Evolutionary conservation across 306 rosid species (phyloP).

Genomic region (Sesbania bispinosa): DNA sequence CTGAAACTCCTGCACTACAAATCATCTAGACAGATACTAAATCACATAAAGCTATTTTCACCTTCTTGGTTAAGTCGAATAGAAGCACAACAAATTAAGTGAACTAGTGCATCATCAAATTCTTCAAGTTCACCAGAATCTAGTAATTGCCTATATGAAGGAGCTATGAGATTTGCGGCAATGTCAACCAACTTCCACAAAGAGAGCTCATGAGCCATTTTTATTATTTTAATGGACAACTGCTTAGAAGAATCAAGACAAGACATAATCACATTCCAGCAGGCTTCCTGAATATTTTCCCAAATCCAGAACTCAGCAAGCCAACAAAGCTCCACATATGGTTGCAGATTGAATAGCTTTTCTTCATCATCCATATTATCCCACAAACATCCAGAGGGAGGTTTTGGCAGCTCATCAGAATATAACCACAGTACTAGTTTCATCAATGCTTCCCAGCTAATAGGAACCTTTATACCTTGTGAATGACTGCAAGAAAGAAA

Average conservation of each 20-base stretch:
- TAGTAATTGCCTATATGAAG: constrained; percentile 59
- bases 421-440: constrained; percentile 72
- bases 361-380: constrained; percentile 57
- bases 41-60: constrained; percentile 29
- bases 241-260: constrained; percentile 54
- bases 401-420: constrained; percentile 59
- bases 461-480: constrained; percentile 45
- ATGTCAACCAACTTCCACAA: constrained; percentile 66
- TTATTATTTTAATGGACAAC: constrained; percentile 49
- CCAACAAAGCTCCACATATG: constrained; percentile 81
- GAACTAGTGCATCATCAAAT: constrained; percentile 57
- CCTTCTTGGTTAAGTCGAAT: constrained; percentile 54
- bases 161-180: constrained; percentile 63
- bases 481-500: constrained; percentile 54
- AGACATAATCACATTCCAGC: constrained; percentile 54
- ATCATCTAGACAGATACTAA: constrained; percentile 1
- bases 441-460: constrained; percentile 77
- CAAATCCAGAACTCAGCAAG: constrained; percentile 73
- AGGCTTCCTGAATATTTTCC: constrained; percentile 58
- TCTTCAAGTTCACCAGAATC: constrained; percentile 72
- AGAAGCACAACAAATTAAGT: constrained; percentile 65
- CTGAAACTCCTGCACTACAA: constrained; percentile 2
- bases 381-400: constrained; percentile 81
- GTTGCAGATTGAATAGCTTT: constrained; percentile 56
- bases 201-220: constrained; percentile 55